These are phyloP conservation scores for Endoconidiophora polonica DNA, from an alignment of 2,329 filamentous ascomycete genomes.

Conservation along the genomic window DNA sequence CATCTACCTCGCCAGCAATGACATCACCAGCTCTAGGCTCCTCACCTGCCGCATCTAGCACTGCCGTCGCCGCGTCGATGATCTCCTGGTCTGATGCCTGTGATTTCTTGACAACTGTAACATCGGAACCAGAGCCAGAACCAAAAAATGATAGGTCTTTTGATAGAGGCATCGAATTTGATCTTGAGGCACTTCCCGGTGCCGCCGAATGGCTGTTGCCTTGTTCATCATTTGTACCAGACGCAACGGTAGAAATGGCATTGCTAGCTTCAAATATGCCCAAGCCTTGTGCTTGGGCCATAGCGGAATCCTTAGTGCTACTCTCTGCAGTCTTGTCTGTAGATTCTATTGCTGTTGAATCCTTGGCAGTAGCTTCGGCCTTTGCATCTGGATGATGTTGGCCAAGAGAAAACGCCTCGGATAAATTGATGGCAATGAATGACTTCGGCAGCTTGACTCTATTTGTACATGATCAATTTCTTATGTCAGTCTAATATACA, in stretches of 20 bases:
- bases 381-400: slow-evolving; percentile 33
- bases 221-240: too few species aligned
- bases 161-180: too few species aligned
- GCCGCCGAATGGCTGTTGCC: too few species aligned
- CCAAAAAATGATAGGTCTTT: too few species aligned
- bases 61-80: slow-evolving; percentile 9
- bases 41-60: slow-evolving; percentile 13
- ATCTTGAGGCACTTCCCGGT: too few species aligned
- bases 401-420: slow-evolving; percentile 44
- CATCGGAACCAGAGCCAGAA: background rate
- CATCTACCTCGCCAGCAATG: slow-evolving; percentile 11
- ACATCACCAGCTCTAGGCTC: slow-evolving; percentile 12
- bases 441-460: slow-evolving; percentile 51
- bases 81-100: background rate
- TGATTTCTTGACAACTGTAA: background rate
- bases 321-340: too few species aligned
- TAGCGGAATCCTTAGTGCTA: too few species aligned
- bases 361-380: background rate
- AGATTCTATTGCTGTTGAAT: background rate
- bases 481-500: slow-evolving; percentile 5
- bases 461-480: slow-evolving; percentile 9
- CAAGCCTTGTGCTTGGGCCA: too few species aligned
- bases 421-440: slow-evolving; percentile 47
- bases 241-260: too few species aligned
- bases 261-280: too few species aligned